Percentiles rank a stretch among this genome's conserved stretches.
These are phyloP conservation scores for Lactarius indigo DNA, from an alignment of 768 basidiomycete species.

Conservation along the genomic window DNA sequence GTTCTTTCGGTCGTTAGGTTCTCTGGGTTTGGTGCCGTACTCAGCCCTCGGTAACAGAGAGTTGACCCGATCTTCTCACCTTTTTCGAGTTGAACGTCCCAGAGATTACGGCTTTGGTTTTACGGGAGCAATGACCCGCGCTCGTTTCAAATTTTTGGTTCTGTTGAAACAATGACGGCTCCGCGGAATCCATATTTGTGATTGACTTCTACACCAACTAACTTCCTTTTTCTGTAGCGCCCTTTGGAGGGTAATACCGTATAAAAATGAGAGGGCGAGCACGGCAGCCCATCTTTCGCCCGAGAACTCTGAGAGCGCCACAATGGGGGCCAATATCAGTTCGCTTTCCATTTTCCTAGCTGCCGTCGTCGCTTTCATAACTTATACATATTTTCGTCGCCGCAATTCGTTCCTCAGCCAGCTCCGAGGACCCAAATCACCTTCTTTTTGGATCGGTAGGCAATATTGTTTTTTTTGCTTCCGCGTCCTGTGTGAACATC, in stretches of 20 bases:
- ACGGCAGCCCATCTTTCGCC: neutral
- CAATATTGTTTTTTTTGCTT: neutral
- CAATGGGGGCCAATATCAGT: neutral
- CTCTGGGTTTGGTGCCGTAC: neutral
- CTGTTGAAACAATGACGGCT: too few relatives aligned
- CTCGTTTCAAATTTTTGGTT: neutral
- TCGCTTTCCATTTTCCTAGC: neutral
- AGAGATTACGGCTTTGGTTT: neutral
- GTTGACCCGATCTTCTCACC: neutral
- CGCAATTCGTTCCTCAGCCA: constrained; percentile 10
- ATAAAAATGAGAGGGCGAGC: neutral
- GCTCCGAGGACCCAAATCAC: neutral
- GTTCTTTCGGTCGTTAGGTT: neutral
- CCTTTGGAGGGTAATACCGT: neutral
- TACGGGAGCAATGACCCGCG: neutral
- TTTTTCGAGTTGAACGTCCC: neutral
- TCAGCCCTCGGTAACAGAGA: neutral
- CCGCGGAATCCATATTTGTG: neutral
- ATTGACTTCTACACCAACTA: neutral
- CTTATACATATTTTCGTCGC: neutral
- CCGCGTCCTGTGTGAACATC: neutral
- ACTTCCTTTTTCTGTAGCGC: neutral
- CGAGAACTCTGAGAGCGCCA: neutral
- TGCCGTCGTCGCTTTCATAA: neutral
- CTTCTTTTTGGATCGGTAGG: constrained; percentile 18